These are phyloP conservation scores for Phalaenopsis equestris DNA, from an alignment of 106 monocot species.

Conservation along the genomic window DNA sequence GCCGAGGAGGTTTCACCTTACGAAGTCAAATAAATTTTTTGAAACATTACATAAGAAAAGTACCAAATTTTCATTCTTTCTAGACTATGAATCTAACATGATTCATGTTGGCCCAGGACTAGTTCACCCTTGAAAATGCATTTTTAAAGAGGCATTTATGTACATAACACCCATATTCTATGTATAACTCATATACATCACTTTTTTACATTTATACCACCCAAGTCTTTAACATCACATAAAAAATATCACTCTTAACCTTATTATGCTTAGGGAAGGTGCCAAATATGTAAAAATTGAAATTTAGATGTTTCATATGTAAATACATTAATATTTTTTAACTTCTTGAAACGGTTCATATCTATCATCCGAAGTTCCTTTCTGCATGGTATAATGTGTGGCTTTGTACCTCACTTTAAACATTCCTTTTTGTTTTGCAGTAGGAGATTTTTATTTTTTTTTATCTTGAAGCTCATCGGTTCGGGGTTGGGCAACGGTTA, in stretches of 20 bases:
- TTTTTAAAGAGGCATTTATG: too few relatives aligned
- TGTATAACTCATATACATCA: too few relatives aligned
- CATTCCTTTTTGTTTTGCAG: neutral
- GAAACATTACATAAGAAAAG: constrained; percentile 15
- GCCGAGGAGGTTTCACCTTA: constrained; percentile 4
- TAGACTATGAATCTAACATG: constrained; percentile 11
- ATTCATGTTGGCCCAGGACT: neutral
- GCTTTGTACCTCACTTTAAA: too few relatives aligned
- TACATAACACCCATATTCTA: too few relatives aligned
- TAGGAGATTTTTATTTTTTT: neutral
- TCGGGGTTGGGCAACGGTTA: neutral
- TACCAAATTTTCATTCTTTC: constrained; percentile 34
- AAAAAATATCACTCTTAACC: too few relatives aligned
- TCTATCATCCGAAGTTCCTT: neutral
- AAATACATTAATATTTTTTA: neutral
- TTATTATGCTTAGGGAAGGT: too few relatives aligned
- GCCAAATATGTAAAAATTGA: too few relatives aligned
- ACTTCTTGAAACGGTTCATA: too few relatives aligned
- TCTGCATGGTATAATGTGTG: too few relatives aligned
- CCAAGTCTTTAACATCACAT: too few relatives aligned
- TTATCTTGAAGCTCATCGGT: neutral
- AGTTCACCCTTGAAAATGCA: neutral
- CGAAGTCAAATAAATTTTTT: constrained; percentile 6
- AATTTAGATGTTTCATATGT: too few relatives aligned
- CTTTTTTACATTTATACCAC: too few relatives aligned